Conservation (phyloP, 805 yeast genomes). For the Metschnikowia gelsemii region DNA sequence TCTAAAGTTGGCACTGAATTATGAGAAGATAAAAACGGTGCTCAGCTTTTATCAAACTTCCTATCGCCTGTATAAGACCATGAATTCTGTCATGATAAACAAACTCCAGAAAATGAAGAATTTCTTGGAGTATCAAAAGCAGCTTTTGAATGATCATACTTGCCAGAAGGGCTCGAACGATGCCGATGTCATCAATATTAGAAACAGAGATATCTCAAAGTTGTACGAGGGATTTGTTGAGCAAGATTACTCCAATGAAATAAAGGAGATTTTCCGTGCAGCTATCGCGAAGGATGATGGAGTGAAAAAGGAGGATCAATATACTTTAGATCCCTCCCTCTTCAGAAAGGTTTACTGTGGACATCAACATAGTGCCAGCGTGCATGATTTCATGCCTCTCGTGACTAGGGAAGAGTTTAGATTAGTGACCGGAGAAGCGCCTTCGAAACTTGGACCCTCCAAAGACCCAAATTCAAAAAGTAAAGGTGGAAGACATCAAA, state of each 20-base stretch:
- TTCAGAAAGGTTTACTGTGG: slow-evolving; percentile 14
- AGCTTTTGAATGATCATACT: slow-evolving; percentile 22
- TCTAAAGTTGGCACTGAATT: slow-evolving; percentile 31
- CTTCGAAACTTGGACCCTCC: slow-evolving; percentile 24
- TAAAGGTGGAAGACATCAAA: slow-evolving; percentile 35
- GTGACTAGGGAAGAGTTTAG: slow-evolving; percentile 38
- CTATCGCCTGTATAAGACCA: slow-evolving; percentile 32
- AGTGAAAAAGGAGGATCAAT: slow-evolving; percentile 6
- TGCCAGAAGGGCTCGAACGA: slow-evolving; percentile 18
- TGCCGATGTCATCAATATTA: slow-evolving; percentile 18
- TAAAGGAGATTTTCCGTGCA: slow-evolving; percentile 29
- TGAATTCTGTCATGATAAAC: slow-evolving; percentile 30
- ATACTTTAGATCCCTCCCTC: slow-evolving; percentile 12
- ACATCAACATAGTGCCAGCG: slow-evolving; percentile 19
- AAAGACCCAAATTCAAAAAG: slow-evolving; percentile 21
- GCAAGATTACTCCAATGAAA: slow-evolving; percentile 30
- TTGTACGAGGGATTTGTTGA: slow-evolving; percentile 28
- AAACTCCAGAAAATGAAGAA: slow-evolving; percentile 39
- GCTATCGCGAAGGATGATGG: slow-evolving; percentile 18
- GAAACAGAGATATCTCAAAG: slow-evolving; percentile 28
- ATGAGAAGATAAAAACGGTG: slow-evolving; percentile 33
- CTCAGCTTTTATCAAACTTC: slow-evolving; percentile 38
- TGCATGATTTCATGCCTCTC: slow-evolving; percentile 45
- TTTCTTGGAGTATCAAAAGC: slow-evolving; percentile 38
- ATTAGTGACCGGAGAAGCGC: slow-evolving; percentile 40